Evolutionary conservation across 2,329 filamentous ascomycete genomes (phyloP), one percentile per base, ranked within the genome.

Genomic region (Samsoniella hepiali): DNA sequence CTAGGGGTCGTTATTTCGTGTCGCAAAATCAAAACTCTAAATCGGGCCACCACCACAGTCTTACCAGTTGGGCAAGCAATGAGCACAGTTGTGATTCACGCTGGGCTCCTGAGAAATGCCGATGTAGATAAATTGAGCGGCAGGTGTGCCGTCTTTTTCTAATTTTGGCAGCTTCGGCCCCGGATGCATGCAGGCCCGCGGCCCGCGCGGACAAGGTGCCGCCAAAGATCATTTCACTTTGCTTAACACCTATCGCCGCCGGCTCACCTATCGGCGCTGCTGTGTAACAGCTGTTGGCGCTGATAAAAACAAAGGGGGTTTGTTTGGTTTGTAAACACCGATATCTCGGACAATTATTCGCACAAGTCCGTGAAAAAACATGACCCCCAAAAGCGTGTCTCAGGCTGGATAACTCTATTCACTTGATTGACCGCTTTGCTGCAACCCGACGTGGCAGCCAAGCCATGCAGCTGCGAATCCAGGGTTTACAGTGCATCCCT

Each of bases 221-320:
- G 22, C 27, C 27, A 27, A 29, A 49, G 27, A 49, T 15, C 22
- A 22, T 22, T 22, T 22, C 34, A 6, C 34, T 38, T 38, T 49
- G 51, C 53, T 57, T 45, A 57, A 45, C 54, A 45, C 54, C 40
- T 57, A 57, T 57, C 54, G 34, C 54, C 54, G 54, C 10, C 29
- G 40, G 31, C 50, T 27, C 5, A 9, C 11, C 27, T 11, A 40
- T 40, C 38, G 38, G 38, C 38, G 38, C 38, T 15, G 9, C 42
- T 9, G 17, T 13, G n/a, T 45, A 7, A 15, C 42, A 45, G 42
- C 9, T 45, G 42, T 17, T 9, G 17, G 15, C 42, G 42, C 31
- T 32, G 29, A 17, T 8, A 34, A n/a, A 32, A 22, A 6, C 49
- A 32, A 51, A n/a, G 45, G 45, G n/a, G 3, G 42, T 22, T 22